These are phyloP conservation scores for Globisporangium polare DNA, from an alignment of 352 stramenopile species.

Conservation along the genomic window DNA sequence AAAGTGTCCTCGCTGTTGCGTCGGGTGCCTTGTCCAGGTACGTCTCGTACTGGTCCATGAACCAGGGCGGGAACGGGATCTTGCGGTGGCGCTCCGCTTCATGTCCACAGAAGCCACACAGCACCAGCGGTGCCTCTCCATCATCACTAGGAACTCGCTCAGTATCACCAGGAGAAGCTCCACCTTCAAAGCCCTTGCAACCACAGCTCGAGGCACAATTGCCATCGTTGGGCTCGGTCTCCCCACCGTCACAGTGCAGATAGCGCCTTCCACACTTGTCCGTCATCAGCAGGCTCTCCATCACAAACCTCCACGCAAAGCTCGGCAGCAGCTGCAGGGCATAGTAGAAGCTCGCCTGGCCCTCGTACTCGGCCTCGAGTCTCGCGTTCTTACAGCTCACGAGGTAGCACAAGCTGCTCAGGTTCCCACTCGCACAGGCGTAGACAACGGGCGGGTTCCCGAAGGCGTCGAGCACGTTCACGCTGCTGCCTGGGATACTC, in stretches of 20 bases:
- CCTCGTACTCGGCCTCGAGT: slow-evolving; percentile 69
- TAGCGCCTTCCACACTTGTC: slow-evolving; percentile 32
- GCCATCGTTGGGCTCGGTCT: slow-evolving; percentile 1
- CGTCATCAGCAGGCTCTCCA: slow-evolving; percentile 27
- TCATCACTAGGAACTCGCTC: background rate
- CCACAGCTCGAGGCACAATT: slow-evolving; percentile 18
- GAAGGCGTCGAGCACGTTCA: slow-evolving; percentile 38
- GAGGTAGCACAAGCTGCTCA: slow-evolving; percentile 33
- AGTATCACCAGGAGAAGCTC: background rate
- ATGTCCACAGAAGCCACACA: slow-evolving; percentile 55
- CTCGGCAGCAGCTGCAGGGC: slow-evolving; percentile 45
- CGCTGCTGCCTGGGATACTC: background rate
- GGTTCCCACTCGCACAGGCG: slow-evolving; percentile 16
- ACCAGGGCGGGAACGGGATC: slow-evolving; percentile 61
- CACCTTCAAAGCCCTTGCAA: slow-evolving; percentile 59
- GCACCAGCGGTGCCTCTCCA: background rate
- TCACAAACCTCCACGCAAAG: slow-evolving; percentile 37
- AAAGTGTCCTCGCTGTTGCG: background rate
- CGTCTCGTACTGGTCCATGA: slow-evolving; percentile 66
- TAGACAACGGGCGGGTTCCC: slow-evolving; percentile 47
- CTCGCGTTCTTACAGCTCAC: slow-evolving; percentile 21
- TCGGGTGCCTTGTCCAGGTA: slow-evolving; percentile 19
- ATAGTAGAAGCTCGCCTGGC: slow-evolving; percentile 61
- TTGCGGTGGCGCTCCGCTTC: slow-evolving; percentile 19
- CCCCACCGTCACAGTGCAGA: slow-evolving; percentile 42